Percentiles rank a stretch among this genome's conserved stretches.
These are phyloP conservation scores for Cystobasidium ongulense DNA, from an alignment of 768 basidiomycete species.

Conservation along the genomic window DNA sequence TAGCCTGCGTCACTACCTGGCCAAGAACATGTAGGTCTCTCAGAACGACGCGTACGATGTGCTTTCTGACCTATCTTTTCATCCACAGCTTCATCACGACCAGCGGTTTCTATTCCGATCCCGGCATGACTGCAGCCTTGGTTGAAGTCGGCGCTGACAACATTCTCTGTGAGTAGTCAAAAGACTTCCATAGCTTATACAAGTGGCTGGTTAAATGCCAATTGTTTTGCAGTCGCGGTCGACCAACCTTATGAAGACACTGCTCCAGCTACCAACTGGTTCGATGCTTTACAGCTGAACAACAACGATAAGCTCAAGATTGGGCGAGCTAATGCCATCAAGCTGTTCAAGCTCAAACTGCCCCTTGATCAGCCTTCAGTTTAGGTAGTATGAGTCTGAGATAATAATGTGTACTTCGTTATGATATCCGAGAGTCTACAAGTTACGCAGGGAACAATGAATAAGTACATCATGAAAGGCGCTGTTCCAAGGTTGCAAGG, in stretches of 20 bases:
- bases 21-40: slow-evolving; percentile 1
- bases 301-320: slow-evolving; percentile 7
- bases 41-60: neutral
- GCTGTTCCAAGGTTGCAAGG: neutral
- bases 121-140: slow-evolving; percentile 1
- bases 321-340: neutral
- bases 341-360: neutral
- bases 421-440: too few species aligned
- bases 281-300: slow-evolving; percentile 3
- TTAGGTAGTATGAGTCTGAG: neutral
- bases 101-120: slow-evolving; percentile 9
- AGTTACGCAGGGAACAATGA: too few species aligned
- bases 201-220: neutral
- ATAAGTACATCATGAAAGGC: neutral
- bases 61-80: neutral
- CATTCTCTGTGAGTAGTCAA: neutral
- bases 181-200: neutral
- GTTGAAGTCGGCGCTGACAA: neutral
- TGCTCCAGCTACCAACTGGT: neutral
- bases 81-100: neutral
- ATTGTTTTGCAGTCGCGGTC: neutral
- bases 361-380: neutral
- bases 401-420: too few species aligned
- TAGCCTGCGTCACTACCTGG: neutral
- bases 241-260: slow-evolving; percentile 3